phyloP scores from a whole-genome alignment of 768 basidiomycete species.

The Kwoniella heveanensis region DNA sequence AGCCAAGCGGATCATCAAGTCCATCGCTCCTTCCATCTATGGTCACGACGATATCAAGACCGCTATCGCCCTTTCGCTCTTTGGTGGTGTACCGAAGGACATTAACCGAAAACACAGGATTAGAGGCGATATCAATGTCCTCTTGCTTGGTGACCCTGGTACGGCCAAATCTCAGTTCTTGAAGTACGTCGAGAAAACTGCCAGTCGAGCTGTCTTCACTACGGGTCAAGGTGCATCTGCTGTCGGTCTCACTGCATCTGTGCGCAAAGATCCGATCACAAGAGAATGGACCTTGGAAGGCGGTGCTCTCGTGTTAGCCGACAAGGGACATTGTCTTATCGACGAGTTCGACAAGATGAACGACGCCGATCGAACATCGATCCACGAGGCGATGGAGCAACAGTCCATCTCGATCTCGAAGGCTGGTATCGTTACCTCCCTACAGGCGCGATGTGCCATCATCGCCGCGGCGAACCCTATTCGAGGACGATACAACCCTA shows the following conservation, averaged over 20 bases:
- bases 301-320: constrained; percentile 95
- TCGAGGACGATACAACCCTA: constrained; percentile 95
- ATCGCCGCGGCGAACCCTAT: constrained; percentile 98
- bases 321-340: constrained; percentile 95
- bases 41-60: constrained; percentile 99
- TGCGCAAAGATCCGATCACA: constrained; percentile 97
- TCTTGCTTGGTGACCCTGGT: constrained; percentile 94
- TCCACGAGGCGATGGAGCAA: constrained; percentile 99
- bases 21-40: constrained; percentile 97
- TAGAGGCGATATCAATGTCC: constrained; percentile 95
- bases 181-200: constrained; percentile 98
- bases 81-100: constrained; percentile 91
- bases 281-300: constrained; percentile 99
- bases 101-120: constrained; percentile 95
- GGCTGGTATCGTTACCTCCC: constrained; percentile 96
- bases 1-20: constrained; percentile 95
- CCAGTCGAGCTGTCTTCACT: constrained; percentile 94
- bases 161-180: constrained; percentile 99
- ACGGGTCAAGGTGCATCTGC: constrained; percentile 98
- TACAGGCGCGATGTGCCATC: constrained; percentile 96
- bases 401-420: constrained; percentile 99
- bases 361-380: constrained; percentile 93
- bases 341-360: constrained; percentile 99
- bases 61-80: constrained; percentile 89
- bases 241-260: constrained; percentile 96